phyloP scores from a whole-genome alignment of 495 filamentous ascomycete genomes.

The Chlorociboria aeruginascens region DNA sequence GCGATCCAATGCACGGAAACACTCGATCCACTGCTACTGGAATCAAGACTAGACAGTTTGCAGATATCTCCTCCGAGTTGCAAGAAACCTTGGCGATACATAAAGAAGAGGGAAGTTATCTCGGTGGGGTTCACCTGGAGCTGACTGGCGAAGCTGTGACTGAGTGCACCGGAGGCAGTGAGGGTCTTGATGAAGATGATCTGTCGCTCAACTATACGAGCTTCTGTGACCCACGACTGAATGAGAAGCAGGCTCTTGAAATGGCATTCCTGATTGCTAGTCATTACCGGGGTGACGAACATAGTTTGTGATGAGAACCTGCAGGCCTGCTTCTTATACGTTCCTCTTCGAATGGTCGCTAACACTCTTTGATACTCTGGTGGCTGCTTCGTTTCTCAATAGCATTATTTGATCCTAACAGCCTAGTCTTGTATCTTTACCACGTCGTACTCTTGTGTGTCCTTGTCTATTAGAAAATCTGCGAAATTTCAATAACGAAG shows the following conservation, averaged over 20 bases:
- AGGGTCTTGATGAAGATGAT: slow-evolving; percentile 76
- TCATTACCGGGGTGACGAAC: slow-evolving; percentile 26
- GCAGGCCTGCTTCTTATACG: too few relatives aligned
- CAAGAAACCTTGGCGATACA: slow-evolving; percentile 71
- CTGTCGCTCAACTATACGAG: slow-evolving; percentile 80
- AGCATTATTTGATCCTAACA: too few relatives aligned
- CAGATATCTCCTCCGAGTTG: slow-evolving; percentile 75
- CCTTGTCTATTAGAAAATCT: too few relatives aligned
- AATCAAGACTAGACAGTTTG: slow-evolving; percentile 84
- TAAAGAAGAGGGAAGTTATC: slow-evolving; percentile 63
- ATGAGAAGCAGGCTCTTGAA: slow-evolving; percentile 96
- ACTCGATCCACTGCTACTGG: slow-evolving; percentile 55
- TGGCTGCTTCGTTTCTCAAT: too few relatives aligned
- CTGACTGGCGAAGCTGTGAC: slow-evolving; percentile 93
- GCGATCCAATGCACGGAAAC: slow-evolving; percentile 97
- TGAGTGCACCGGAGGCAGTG: slow-evolving; percentile 88
- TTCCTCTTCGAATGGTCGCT: too few relatives aligned
- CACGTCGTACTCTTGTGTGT: too few relatives aligned
- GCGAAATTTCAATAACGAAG: too few relatives aligned
- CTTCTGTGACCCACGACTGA: slow-evolving; percentile 89
- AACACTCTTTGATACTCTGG: too few relatives aligned
- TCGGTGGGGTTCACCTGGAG: slow-evolving; percentile 92
- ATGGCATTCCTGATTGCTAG: slow-evolving; percentile 88
- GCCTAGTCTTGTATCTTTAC: too few relatives aligned
- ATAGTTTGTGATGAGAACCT: background rate